Evolutionary conservation across 768 basidiomycete genomes (phyloP), one percentile per base, ranked within the genome.

Genomic region (Rickenella mellea): DNA sequence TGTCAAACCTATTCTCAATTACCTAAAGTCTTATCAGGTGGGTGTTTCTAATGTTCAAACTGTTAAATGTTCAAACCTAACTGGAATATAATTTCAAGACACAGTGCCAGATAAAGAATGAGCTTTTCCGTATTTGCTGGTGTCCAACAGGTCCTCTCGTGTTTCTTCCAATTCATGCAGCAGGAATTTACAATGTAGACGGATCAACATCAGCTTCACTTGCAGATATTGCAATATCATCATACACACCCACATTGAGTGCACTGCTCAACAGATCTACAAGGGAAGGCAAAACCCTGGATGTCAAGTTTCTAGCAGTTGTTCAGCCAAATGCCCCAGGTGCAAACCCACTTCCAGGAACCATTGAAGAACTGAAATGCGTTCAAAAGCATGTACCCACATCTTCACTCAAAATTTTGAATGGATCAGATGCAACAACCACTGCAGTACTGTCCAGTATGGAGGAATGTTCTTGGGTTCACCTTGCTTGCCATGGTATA

Each of bases 191-290:
- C 46, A 43, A 17, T 39, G 45, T 11, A 39, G 21, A 1, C 20
- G 22, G 8, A 48, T 24, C 20, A 26, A 10, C 31, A 22, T 22
- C 43, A 25, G 26, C 10, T 20, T 47, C 40, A 32, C 51, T 40
- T 8, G 49, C 1, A 43, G 49, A 30, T 31, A 58, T 6, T 52
- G 54, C 32, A 20, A 39, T 63, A 24, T 63, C 63, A 6, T 63
- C 62, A 11, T 63, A 63, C 39, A 64, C 59, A 5, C 62, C 63
- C 0, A 57, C 58, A 0, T 15, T 63, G 2, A 42, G 49, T 7
- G 58, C 63, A 5, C 50, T 63, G 28, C 27, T 52, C 27, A 27
- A 8, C 14, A 17, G 25, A 7, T 10, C 14, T 24, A 15, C n/a
- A 12, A 5, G 14, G 6, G n/a, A 6, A 17, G 2, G 19, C 15